Base-by-base conservation (phyloP, 306 rosid species). In the Lathyrus oleraceus region DNA sequence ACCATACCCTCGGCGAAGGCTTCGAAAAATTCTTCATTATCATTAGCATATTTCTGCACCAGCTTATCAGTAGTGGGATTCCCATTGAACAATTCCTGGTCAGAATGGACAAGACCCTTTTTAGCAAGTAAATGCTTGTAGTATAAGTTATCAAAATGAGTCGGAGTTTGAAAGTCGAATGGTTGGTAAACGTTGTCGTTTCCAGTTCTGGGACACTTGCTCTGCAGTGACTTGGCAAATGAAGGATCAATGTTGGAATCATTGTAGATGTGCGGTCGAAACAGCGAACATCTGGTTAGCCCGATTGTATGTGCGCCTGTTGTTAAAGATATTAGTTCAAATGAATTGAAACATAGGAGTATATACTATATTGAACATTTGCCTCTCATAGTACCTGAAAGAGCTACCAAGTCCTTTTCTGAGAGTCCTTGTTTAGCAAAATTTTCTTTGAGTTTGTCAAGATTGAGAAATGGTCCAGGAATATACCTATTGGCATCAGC, bases 251-350 rank as follows among this genome's bases (percentile, higher is more conserved):
- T 74, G 71, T 73, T 79, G 79, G 85, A 53, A 47, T 88, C 94
- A 5, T 78, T 83, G 69, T 79, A 83, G 75, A 85, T 79, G 48
- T 65, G 90, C 42, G 79, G 7, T 20, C 84, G 71, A 75, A 85
- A 85, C 27, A 59, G 6, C 25, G 19, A 54, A 79, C 90, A 83
- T 70, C 60, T 74, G 12, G 88, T 82, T 56, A 75, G 78, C 13
- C 93, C 88, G 42, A 88, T 77, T 13, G 93, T 88, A 49, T 88
- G 92, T 17, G 47, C 68, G 20, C 92, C 92, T 53, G 60, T 21
- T 21, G 11, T 53, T 10, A 11, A 21, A 53, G 9, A 53, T 53
- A 9, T 20, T 35, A 35, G 12, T 8, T 53, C 32, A 53, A 10
- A 0, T 53, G 60, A 53, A 21, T 53, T 53, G 8, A 53, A 53